Evolutionary conservation across 768 basidiomycete genomes (phyloP), one percentile per base, ranked within the genome.

Genomic region (Agrocybe chaxingu): DNA sequence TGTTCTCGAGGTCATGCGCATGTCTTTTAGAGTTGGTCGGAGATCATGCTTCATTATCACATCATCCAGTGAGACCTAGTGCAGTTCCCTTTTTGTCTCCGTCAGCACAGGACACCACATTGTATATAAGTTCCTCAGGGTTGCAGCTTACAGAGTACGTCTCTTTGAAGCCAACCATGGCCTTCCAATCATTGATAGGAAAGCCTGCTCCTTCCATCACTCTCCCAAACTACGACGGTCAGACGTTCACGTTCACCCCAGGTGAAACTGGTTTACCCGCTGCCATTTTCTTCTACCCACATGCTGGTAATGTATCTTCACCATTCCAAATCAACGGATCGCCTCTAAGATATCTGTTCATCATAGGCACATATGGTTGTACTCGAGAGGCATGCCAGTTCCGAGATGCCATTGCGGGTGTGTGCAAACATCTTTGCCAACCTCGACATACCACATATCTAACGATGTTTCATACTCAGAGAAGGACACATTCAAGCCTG

Each of bases 351-450:
- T 12, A n/a, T 30, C 8, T 16, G n/a, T n/a, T 36, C 48, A 30
- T 18, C 12, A 33, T 45, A 84, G 88, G 84, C 5, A 81, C 88
- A 2, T 84, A 72, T 45, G 89, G 86, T 4, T 92, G 92, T 66
- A 94, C 88, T 12, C 84, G 78, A 59, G 84, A 93, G 65, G 90
- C 86, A 1, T 92, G 89, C 59, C 75, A 82, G 46, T 92, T 94
- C 66, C 80, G 91, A 19, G 87, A 93, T 70, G 89, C 89, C 3
- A 68, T 89, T 38, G 78, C 72, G 33, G 80, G 87, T 87, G 50
- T 49, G 78, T 63, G 3, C 18, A 4, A 48, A 48, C 18, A 42
- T 42, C 41, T 42, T 24, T 24, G 5, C 24, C 24, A 24, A 24
- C 24, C 24, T 24, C 24, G 45, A 45, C 30, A n/a, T 12, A 37